Percentiles rank a stretch among this genome's conserved stretches.
phyloP scores from a whole-genome alignment of 768 basidiomycete species.

The Tephrocybe sp. region DNA sequence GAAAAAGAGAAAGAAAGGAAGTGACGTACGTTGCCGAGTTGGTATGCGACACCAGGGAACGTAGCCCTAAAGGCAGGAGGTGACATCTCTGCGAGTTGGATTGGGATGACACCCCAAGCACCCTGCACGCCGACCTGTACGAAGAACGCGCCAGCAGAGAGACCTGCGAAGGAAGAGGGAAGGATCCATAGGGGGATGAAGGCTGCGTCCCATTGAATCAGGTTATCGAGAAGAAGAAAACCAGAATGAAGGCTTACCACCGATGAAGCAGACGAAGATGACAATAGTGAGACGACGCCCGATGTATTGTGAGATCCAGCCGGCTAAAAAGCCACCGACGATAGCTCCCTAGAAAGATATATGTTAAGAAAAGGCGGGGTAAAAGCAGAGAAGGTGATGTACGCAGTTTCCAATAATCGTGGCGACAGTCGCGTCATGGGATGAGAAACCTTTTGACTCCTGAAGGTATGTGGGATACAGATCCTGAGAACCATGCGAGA shows the following conservation, averaged over 20 bases:
- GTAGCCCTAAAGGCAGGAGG: constrained; percentile 88
- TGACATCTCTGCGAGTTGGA: constrained; percentile 79
- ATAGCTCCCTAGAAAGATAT: constrained; percentile 18
- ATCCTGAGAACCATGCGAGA: constrained; percentile 55
- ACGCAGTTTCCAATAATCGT: constrained; percentile 67
- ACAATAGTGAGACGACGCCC: constrained; percentile 24
- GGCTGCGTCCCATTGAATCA: constrained; percentile 26
- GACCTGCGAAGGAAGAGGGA: constrained; percentile 61
- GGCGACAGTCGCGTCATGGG: constrained; percentile 50
- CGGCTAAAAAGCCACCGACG: constrained; percentile 19
- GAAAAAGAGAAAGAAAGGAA: constrained; percentile 7
- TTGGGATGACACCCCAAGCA: constrained; percentile 83
- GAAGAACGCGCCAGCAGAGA: constrained; percentile 84
- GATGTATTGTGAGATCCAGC: constrained; percentile 20
- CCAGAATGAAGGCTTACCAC: constrained; percentile 27
- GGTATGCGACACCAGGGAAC: constrained; percentile 85
- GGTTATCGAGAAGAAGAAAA: neutral
- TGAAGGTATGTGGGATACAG: constrained; percentile 64
- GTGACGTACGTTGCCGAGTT: constrained; percentile 64
- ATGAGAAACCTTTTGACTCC: constrained; percentile 48
- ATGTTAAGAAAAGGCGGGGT: neutral
- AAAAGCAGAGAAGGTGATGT: neutral
- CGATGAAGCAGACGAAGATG: constrained; percentile 50
- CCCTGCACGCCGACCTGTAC: constrained; percentile 88
- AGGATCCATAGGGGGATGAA: constrained; percentile 84